Evolutionary conservation across 1,284 basidiomycete genomes (phyloP).

Genomic region (Heterobasidion parviporum): DNA sequence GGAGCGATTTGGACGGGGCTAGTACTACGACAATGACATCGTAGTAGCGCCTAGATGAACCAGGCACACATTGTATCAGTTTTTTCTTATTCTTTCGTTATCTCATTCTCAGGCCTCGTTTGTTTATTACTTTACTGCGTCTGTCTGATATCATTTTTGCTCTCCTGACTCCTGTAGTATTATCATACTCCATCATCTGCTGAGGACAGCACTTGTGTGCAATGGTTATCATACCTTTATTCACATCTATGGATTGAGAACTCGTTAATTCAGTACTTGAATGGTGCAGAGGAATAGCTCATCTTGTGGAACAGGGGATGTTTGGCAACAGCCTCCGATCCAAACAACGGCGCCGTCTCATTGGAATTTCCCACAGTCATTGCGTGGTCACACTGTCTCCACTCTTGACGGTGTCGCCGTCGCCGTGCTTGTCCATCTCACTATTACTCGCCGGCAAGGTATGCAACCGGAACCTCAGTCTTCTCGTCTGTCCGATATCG

Average conservation of each 20-base stretch:
- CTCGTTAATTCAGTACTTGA: too few relatives aligned
- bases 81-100: neutral
- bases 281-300: too few relatives aligned
- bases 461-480: neutral
- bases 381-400: too few relatives aligned
- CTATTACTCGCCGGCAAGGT: too few relatives aligned
- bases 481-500: constrained; percentile 4
- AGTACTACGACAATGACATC: neutral
- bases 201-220: too few relatives aligned
- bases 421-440: neutral
- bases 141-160: neutral
- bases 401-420: neutral
- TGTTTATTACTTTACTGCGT: neutral
- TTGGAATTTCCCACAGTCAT: too few relatives aligned
- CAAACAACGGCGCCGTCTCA: too few relatives aligned
- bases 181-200: too few relatives aligned
- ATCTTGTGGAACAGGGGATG: too few relatives aligned
- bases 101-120: neutral
- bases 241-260: too few relatives aligned
- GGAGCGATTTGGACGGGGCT: constrained; percentile 64
- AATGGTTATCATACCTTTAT: too few relatives aligned
- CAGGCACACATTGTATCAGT: neutral
- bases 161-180: neutral
- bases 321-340: too few relatives aligned
- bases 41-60: neutral